Base-by-base conservation (phyloP, 2,329 filamentous ascomycete genomes). In the Byssochlamys sp. region DNA sequence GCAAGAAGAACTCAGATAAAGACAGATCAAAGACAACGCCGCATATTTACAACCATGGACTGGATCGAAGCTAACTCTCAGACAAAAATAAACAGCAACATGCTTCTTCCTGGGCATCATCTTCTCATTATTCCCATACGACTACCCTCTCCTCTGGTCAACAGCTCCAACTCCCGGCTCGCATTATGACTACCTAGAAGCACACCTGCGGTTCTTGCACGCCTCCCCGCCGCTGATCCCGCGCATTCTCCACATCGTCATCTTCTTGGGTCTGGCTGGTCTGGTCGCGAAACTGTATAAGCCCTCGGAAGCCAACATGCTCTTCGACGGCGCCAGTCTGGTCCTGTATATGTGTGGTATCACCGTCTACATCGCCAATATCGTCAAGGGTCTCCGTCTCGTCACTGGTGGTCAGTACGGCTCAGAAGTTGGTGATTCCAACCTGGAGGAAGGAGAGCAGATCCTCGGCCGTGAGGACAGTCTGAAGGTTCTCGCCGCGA, bases 51-150 rank as follows among this genome's bases (percentile, higher is more conserved):
- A 19, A 19, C 19, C 19, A 19, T 19, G 19, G 19, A 19, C 19
- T 24, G 19, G 49, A 28, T 9, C n/a, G 2, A 51, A 26, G 49
- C 49, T 51, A 51, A 51, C 49, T 25, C 24, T 25, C 2, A 6
- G 4, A 24, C 11, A 51, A 26, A 28, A 27, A 4, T 19, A 55
- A 19, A 39, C 66, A 91, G 88, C 88, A 62, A 91, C 89, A 63
- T 96, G 90, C 75, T 99, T 99, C 84, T 96, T 97, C 83, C 88
- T 99, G 63, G 94, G 94, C 67, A 91, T 97, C 74, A 87, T 99
- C 75, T 99, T 97, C 83, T 91, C 91, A 67, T 86, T 87, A 62
- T 95, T 97, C 14, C 91, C 94, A 60, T 99, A 97, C 80, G 94
- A 78, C 69, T 78, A 78, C 64, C 76, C 76, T 12, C 73, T 78